A percentile compares a stretch with the other conserved stretches of the same genome.
Conservation (phyloP, 73 alveolate genomes). For the Tetrahymena thermophila region DNA sequence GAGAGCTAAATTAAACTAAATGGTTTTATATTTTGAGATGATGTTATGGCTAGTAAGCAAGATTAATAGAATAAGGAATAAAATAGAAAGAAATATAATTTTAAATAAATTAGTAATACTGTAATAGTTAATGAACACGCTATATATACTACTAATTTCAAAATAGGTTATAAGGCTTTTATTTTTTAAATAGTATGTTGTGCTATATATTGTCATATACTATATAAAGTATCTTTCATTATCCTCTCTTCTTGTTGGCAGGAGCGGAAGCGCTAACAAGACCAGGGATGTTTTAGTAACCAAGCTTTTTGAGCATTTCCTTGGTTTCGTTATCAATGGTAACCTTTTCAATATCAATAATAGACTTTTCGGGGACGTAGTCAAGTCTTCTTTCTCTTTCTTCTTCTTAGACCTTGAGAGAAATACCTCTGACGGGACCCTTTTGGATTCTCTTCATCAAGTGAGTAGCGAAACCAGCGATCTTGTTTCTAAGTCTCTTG, state of each 20-base stretch:
- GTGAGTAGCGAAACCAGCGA: constrained; percentile 94
- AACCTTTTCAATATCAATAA: constrained; percentile 34
- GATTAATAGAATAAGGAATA: background rate
- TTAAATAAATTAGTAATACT: background rate
- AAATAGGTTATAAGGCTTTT: background rate
- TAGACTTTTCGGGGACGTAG: constrained; percentile 42
- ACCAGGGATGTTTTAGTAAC: constrained; percentile 15
- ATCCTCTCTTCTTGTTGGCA: background rate
- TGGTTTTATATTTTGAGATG: background rate
- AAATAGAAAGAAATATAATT: background rate
- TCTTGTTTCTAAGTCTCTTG: constrained; percentile 86
- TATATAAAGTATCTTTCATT: background rate
- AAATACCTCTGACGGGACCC: constrained; percentile 98
- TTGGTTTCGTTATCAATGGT: constrained; percentile 24
- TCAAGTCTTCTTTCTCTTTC: constrained; percentile 58
- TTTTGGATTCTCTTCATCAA: constrained; percentile 92
- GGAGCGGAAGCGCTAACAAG: background rate
- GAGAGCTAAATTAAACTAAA: background rate
- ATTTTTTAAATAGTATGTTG: background rate
- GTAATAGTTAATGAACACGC: background rate
- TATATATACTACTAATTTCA: background rate
- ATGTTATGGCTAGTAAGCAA: background rate
- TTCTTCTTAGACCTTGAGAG: constrained; percentile 73
- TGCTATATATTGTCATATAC: background rate
- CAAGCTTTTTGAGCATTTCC: constrained; percentile 33